Percentiles rank a stretch among this genome's conserved stretches.
Conservation (phyloP, 192 early-diverging fungal species). For the Podila minutissima region DNA sequence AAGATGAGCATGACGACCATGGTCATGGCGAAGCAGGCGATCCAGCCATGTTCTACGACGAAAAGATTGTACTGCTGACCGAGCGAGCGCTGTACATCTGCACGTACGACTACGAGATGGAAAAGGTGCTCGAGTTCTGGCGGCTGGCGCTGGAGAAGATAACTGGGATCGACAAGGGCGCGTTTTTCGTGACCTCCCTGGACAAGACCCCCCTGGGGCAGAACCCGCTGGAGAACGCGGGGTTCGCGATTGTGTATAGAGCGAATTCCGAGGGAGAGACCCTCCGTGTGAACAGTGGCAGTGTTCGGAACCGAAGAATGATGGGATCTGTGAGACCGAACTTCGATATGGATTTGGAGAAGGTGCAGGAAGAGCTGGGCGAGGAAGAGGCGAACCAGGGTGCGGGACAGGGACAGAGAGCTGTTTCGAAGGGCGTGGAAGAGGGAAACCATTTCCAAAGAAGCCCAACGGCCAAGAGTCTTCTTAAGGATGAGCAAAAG, state of each 20-base stretch:
- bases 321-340: slow-evolving; percentile 10
- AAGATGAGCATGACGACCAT: slow-evolving; percentile 9
- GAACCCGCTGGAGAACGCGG: slow-evolving; percentile 59
- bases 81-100: slow-evolving; percentile 74
- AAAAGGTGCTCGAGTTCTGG: slow-evolving; percentile 73
- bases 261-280: slow-evolving; percentile 56
- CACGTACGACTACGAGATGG: slow-evolving; percentile 72
- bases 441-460: background rate
- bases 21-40: background rate
- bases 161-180: slow-evolving; percentile 64
- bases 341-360: background rate
- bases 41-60: slow-evolving; percentile 54
- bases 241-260: slow-evolving; percentile 57
- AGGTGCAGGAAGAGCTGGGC: slow-evolving; percentile 14
- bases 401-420: background rate
- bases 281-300: slow-evolving; percentile 60
- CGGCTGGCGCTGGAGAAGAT: slow-evolving; percentile 68
- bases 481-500: slow-evolving; percentile 18
- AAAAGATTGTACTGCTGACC: slow-evolving; percentile 74
- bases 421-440: background rate
- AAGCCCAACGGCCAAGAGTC: slow-evolving; percentile 8
- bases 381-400: background rate
- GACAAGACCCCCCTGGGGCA: slow-evolving; percentile 10
- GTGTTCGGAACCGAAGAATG: slow-evolving; percentile 53
- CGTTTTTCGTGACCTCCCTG: slow-evolving; percentile 29